Evolutionary conservation across 2,329 filamentous ascomycete species (phyloP), one percentile per base, ranked within the genome.

Genomic region (Sodiomyces alkalinus): DNA sequence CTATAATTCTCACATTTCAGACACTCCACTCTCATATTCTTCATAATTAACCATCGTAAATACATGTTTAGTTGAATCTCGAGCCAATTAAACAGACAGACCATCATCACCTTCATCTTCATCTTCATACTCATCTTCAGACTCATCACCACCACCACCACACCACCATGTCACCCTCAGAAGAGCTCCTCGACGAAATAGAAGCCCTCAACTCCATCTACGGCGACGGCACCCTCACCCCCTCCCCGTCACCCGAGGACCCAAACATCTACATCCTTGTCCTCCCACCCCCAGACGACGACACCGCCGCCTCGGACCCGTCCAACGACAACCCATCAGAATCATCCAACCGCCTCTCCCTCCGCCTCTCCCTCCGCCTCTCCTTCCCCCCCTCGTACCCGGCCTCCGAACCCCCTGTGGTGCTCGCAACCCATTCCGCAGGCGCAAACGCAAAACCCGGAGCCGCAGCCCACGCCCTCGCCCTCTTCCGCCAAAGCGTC

Each of bases 141-240:
- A n/a, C n/a, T n/a, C n/a, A n/a, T n/a, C n/a, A n/a, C n/a, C n/a
- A n/a, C n/a, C n/a, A n/a, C n/a, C n/a, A n/a, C n/a, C n/a, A n/a
- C n/a, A n/a, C 16, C 27, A 15, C 9, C 15, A 29, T 29, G 27
- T 11, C 23, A 15, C 27, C 20, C 15, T 35, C 35, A 15, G 35
- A 36, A 26, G 35, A 39, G 17, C 29, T 39, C 16, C 49, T 54
- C 27, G 80, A 90, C 52, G 81, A 90, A 48, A 57, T 86, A 17
- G 77, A 77, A 45, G 81, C 78, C 36, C 77, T 90, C 44, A 90
- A 87, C 52, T 80, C 81, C 30, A 90, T 90, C 39, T 90, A 86
- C 53, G 76, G 74, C 38, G 64, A 73, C 26, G 60, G 58, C n/a
- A 78, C 76, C 8, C 59, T 86, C 32, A 33, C 50, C 28, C 45